These are phyloP conservation scores for Podaxis pistillaris DNA, from an alignment of 768 basidiomycete genomes.

Conservation along the genomic window DNA sequence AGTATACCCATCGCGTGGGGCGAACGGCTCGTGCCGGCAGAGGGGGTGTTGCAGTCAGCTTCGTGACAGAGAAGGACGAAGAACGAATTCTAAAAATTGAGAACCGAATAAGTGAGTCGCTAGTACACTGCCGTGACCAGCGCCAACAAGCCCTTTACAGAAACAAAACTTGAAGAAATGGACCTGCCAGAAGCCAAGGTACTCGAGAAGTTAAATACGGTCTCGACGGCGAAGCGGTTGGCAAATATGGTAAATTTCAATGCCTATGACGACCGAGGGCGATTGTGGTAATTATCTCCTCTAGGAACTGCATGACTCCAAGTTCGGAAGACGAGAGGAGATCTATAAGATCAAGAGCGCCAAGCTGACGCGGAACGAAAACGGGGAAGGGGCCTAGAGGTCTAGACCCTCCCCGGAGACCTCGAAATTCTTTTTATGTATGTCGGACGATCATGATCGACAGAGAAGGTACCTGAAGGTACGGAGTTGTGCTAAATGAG, in stretches of 20 bases:
- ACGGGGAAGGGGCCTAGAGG: slow-evolving; percentile 17
- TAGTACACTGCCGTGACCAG: not conserved
- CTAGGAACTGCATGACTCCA: slow-evolving; percentile 82
- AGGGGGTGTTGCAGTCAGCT: slow-evolving; percentile 88
- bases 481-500: not conserved
- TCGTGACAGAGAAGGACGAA: slow-evolving; percentile 93
- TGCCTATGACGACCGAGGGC: not conserved
- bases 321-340: slow-evolving; percentile 87
- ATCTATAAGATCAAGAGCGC: slow-evolving; percentile 67
- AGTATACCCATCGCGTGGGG: slow-evolving; percentile 96
- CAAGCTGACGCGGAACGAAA: slow-evolving; percentile 20
- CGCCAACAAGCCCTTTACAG: slow-evolving; percentile 32
- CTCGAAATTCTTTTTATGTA: slow-evolving; percentile 4
- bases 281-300: not conserved
- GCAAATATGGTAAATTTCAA: slow-evolving; percentile 80
- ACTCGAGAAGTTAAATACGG: slow-evolving; percentile 78
- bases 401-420: slow-evolving; percentile 7
- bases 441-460: slow-evolving; percentile 2
- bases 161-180: slow-evolving; percentile 75
- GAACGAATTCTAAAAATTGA: slow-evolving; percentile 82
- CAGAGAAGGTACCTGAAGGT: not conserved
- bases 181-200: slow-evolving; percentile 76
- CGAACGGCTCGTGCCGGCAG: slow-evolving; percentile 88
- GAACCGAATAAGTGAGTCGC: slow-evolving; percentile 72
- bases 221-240: slow-evolving; percentile 90